Conservation (phyloP, 768 basidiomycete species). For the Dentipellis fragilis region DNA sequence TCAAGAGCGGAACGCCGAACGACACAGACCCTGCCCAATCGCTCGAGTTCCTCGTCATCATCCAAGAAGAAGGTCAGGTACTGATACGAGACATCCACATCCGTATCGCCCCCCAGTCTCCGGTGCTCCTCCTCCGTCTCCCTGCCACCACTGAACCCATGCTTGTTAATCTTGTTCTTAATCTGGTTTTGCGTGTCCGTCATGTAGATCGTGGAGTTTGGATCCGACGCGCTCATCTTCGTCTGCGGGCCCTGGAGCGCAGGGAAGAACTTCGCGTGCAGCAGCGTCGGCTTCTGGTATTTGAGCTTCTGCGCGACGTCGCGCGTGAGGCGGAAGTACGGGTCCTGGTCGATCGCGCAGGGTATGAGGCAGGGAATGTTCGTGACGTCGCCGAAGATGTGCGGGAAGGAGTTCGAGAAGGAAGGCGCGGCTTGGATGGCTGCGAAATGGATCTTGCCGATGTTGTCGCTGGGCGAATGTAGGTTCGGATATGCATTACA, state of each 20-base stretch:
- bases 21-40: slow-evolving; percentile 58
- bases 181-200: slow-evolving; percentile 86
- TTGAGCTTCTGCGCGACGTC: slow-evolving; percentile 91
- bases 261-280: slow-evolving; percentile 97
- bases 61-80: slow-evolving; percentile 94
- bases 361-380: slow-evolving; percentile 92
- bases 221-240: slow-evolving; percentile 97
- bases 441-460: slow-evolving; percentile 95
- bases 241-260: slow-evolving; percentile 96
- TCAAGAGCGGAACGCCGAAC: neutral
- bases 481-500: neutral
- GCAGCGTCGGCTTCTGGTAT: slow-evolving; percentile 86
- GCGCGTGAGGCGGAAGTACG: slow-evolving; percentile 95
- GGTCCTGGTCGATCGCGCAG: slow-evolving; percentile 96
- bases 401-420: slow-evolving; percentile 97
- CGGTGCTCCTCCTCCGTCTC: slow-evolving; percentile 96
- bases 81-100: slow-evolving; percentile 94
- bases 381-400: slow-evolving; percentile 79
- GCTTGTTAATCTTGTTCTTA: slow-evolving; percentile 93
- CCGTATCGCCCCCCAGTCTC: slow-evolving; percentile 78
- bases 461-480: slow-evolving; percentile 66
- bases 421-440: slow-evolving; percentile 93
- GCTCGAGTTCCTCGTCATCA: slow-evolving; percentile 80
- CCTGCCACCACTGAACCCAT: slow-evolving; percentile 92
- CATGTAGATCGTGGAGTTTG: slow-evolving; percentile 94